These are phyloP conservation scores for Tylopilus subfusipes DNA, from an alignment of 768 basidiomycete genomes.

Conservation along the genomic window DNA sequence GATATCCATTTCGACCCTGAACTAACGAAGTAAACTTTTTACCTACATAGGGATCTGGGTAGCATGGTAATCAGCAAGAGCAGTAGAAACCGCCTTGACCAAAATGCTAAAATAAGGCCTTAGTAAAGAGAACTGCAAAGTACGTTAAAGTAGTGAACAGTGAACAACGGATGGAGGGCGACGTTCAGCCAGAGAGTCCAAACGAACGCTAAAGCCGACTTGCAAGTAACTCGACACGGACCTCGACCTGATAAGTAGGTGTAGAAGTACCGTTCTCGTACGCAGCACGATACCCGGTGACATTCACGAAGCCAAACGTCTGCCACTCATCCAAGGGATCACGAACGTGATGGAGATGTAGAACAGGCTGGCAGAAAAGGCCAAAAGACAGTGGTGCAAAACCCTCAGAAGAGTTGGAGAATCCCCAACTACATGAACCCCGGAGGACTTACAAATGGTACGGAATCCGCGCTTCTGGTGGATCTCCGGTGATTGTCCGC, in stretches of 20 bases:
- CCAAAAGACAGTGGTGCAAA: conserved; percentile 1
- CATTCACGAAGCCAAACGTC: conserved; percentile 55
- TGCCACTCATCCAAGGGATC: conserved; percentile 48
- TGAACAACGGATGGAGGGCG: conserved; percentile 58
- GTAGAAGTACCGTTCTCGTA: conserved; percentile 57
- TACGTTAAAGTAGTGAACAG: conserved; percentile 40
- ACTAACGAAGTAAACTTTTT: neutral
- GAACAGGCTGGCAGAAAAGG: conserved; percentile 3
- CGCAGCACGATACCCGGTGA: conserved; percentile 55
- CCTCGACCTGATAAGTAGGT: conserved; percentile 49
- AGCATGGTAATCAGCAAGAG: conserved; percentile 34
- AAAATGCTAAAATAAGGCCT: conserved; percentile 37
- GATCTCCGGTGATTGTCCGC: neutral
- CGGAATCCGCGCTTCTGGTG: neutral
- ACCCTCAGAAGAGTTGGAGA: neutral
- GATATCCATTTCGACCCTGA: neutral
- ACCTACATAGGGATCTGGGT: conserved; percentile 9
- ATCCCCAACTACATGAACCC: neutral
- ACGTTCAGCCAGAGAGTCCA: conserved; percentile 49
- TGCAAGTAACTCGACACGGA: conserved; percentile 66
- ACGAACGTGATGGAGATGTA: conserved; percentile 13
- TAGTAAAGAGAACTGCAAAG: neutral
- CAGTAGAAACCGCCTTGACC: conserved; percentile 49
- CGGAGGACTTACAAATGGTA: conserved; percentile 7
- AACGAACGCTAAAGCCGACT: conserved; percentile 23